These are phyloP conservation scores for Mortierella sp. DNA, from an alignment of 371 early-diverging fungal species.

Conservation along the genomic window DNA sequence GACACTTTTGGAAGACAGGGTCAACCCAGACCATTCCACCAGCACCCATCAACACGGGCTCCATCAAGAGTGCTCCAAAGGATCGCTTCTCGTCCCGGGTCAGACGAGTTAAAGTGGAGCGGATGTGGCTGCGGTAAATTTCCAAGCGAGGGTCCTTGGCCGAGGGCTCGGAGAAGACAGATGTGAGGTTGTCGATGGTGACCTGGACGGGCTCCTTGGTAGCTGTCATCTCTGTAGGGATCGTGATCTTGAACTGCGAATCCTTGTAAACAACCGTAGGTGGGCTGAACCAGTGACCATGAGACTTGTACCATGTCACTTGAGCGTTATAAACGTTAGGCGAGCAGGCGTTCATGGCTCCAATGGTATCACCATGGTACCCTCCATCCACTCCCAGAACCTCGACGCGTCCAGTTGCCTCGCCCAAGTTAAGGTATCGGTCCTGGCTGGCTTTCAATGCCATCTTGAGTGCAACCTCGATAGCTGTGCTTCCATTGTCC, in stretches of 20 bases:
- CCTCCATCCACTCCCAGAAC: conserved; percentile 82
- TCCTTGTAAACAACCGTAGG: conserved; percentile 77
- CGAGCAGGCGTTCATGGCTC: conserved; percentile 86
- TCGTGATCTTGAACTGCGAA: conserved; percentile 66
- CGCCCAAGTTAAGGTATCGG: conserved; percentile 61
- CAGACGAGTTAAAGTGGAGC: conserved; percentile 60
- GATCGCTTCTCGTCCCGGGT: conserved; percentile 63
- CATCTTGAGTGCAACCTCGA: conserved; percentile 91
- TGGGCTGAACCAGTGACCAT: conserved; percentile 84
- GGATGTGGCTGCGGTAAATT: conserved; percentile 68
- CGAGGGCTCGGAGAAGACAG: conserved; percentile 30
- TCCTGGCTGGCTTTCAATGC: conserved; percentile 68
- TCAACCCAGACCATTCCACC: conserved; percentile 91
- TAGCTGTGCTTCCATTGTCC: conserved; percentile 87
- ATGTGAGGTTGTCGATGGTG: conserved; percentile 42
- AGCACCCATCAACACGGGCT: conserved; percentile 86
- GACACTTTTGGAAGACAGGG: conserved; percentile 81
- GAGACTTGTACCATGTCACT: conserved; percentile 84
- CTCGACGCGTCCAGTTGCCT: conserved; percentile 64
- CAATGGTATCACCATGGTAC: conserved; percentile 92
- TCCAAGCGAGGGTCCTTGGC: conserved; percentile 54
- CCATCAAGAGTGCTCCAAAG: conserved; percentile 86
- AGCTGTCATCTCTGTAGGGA: conserved; percentile 58
- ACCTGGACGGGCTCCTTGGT: conserved; percentile 31
- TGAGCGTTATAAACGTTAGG: conserved; percentile 83